These are phyloP conservation scores for Syzygium oleosum DNA, from an alignment of 345 rosid genomes.

Conservation along the genomic window DNA sequence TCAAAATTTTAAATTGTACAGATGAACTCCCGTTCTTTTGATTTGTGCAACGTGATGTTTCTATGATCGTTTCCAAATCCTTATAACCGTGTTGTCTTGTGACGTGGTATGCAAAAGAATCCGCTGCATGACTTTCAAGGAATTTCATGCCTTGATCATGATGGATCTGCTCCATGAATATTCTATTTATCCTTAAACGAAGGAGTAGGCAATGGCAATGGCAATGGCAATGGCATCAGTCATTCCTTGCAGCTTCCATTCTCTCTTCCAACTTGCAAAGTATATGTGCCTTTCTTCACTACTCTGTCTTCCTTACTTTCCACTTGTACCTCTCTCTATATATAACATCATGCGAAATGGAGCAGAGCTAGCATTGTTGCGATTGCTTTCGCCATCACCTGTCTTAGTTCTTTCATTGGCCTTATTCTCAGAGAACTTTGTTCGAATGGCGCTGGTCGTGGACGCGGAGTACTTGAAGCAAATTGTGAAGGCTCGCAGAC, in stretches of 20 bases:
- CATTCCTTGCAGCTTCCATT: not conserved
- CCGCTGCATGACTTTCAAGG: not conserved
- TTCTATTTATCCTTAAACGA: not conserved
- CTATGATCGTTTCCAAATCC: accelerated
- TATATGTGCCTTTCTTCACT: not conserved
- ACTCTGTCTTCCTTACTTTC: not conserved
- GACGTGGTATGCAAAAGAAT: not conserved
- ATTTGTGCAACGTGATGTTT: accelerated
- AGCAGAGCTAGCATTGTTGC: not conserved
- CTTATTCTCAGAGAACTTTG: not conserved
- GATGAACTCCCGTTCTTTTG: accelerated
- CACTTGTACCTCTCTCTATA: not conserved
- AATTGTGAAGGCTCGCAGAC: conserved; percentile 60
- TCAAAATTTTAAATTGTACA: not conserved
- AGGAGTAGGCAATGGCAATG: not conserved
- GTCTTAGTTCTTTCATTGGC: not conserved
- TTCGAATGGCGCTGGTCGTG: conserved; percentile 27
- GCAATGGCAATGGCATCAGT: not conserved
- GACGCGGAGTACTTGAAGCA: conserved; percentile 55
- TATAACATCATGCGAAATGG: not conserved
- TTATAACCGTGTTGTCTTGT: accelerated
- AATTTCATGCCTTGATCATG: not conserved
- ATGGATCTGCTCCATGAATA: not conserved
- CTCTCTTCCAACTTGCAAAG: not conserved
- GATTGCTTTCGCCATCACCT: not conserved